Evolutionary conservation across 2,329 filamentous ascomycete genomes (phyloP), one percentile per base, ranked within the genome.

Genomic region (Phialophora tarda): DNA sequence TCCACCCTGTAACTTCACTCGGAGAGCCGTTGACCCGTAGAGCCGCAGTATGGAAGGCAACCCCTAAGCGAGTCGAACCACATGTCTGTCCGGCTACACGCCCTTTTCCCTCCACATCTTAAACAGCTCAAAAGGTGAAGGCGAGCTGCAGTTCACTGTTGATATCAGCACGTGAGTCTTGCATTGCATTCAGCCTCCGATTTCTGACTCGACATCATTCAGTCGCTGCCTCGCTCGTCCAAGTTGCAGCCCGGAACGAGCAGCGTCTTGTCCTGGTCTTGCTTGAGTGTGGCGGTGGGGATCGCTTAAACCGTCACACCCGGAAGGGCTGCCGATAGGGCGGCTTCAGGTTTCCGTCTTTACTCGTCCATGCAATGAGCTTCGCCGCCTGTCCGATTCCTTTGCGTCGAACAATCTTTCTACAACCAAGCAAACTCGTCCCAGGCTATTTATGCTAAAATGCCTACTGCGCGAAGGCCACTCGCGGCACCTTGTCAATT

Each of bases 131-230:
- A 51, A 24, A 50, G 12, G 47, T 50, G 21, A 50, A 11, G 21
- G n/a, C 21, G 21, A 26, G 21, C 21, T n/a, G 47, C 47, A 26
- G 48, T 14, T 28, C 21, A 14, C 21, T n/a, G 23, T 7, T 51
- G 23, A 51, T 14, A 8, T 51, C 48, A 51, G 48, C 48, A 26
- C 24, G 23, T 17, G 26, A 51, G 48, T 51, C 48, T 26, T 51
- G 48, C 48, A 51, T 51, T 26, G 48, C 48, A 51, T 24, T 24
- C 24, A 51, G 23, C 48, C 48, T 23, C 21, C 23, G 48, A 26
- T 23, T 14, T 14, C 21, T 23, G 21, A n/a, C 2, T 44, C 38
- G 17, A 21, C 38, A 44, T 7, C 5, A n/a, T 44, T n/a, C 17
- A n/a, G 14, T 44, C 38, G 38, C 38, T 44, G 38, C 38, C 17